These are phyloP conservation scores for Phytophthora sp. DNA, from an alignment of 352 stramenopile species.

Conservation along the genomic window DNA sequence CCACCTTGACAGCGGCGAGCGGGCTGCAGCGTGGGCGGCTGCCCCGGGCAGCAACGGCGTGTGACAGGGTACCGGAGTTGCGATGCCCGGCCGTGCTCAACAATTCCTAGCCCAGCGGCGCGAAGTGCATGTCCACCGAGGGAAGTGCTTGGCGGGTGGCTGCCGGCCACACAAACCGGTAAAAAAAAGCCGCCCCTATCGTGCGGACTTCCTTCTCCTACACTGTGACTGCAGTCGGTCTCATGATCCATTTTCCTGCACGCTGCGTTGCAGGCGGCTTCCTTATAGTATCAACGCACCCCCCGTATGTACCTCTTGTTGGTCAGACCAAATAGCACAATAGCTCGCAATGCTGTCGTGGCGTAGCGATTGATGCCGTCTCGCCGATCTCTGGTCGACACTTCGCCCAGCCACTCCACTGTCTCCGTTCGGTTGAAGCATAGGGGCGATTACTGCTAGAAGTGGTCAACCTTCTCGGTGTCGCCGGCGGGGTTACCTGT, in stretches of 20 bases:
- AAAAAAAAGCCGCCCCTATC: background rate
- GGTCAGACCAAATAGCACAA: background rate
- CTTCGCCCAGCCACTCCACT: background rate
- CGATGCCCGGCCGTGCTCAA: background rate
- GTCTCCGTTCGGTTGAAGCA: background rate
- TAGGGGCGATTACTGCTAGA: background rate
- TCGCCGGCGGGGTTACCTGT: background rate
- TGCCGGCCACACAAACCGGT: background rate
- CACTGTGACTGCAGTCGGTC: too few species aligned
- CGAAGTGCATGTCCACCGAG: too few species aligned
- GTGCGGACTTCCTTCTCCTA: background rate
- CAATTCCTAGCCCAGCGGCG: too few species aligned
- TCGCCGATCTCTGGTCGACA: background rate
- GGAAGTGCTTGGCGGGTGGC: background rate
- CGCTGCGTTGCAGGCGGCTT: too few species aligned
- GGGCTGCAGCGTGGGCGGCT: background rate
- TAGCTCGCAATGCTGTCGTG: background rate
- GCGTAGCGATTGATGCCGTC: background rate
- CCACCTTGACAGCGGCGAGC: background rate
- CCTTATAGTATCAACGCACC: too few species aligned
- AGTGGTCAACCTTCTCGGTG: background rate
- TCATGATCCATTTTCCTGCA: too few species aligned
- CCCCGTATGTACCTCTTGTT: too few species aligned
- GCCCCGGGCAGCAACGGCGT: background rate
- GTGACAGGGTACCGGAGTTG: background rate